phyloP scores from a whole-genome alignment of 2,329 filamentous ascomycete species.

The Tolypocladium tundrense region DNA sequence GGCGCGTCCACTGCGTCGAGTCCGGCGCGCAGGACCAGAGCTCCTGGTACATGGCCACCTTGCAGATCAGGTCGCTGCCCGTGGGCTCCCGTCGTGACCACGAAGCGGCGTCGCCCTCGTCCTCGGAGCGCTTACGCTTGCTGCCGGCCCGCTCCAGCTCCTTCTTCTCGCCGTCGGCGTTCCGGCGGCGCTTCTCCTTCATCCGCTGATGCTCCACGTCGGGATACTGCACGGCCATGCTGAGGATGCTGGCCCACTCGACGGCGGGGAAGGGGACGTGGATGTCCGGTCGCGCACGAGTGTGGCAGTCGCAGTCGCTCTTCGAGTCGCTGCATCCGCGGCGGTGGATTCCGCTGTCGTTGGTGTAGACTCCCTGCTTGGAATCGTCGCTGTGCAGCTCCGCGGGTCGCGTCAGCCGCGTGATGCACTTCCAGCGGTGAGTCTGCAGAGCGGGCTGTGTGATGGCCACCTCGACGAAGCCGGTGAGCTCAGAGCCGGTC shows the following conservation, averaged over 20 bases:
- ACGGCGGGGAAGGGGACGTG: slow-evolving; percentile 47
- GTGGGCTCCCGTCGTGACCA: slow-evolving; percentile 30
- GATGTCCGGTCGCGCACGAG: slow-evolving; percentile 35
- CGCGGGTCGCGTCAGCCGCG: slow-evolving; percentile 44
- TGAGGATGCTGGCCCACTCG: slow-evolving; percentile 48
- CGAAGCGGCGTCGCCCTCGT: slow-evolving; percentile 28
- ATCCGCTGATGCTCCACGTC: slow-evolving; percentile 29
- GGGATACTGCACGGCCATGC: slow-evolving; percentile 43
- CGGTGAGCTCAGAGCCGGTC: slow-evolving; percentile 48
- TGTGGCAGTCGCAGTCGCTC: slow-evolving; percentile 40
- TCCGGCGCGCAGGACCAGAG: slow-evolving; percentile 45
- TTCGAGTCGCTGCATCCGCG: slow-evolving; percentile 38
- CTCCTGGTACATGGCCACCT: slow-evolving; percentile 59
- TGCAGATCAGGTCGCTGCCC: slow-evolving; percentile 46
- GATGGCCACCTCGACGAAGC: slow-evolving; percentile 48
- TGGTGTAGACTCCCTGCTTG: slow-evolving; percentile 34
- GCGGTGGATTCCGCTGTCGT: slow-evolving; percentile 42
- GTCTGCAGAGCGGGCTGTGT: slow-evolving; percentile 41
- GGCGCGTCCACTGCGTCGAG: slow-evolving; percentile 41
- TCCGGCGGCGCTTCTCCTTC: slow-evolving; percentile 25
- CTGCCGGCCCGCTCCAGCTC: slow-evolving; percentile 21
- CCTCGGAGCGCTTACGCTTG: slow-evolving; percentile 29
- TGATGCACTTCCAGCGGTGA: slow-evolving; percentile 51
- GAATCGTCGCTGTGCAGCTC: slow-evolving; percentile 40
- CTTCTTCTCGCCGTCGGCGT: slow-evolving; percentile 24